Base-by-base conservation (phyloP, 2,329 filamentous ascomycete species). In the Aulographum hederae region DNA sequence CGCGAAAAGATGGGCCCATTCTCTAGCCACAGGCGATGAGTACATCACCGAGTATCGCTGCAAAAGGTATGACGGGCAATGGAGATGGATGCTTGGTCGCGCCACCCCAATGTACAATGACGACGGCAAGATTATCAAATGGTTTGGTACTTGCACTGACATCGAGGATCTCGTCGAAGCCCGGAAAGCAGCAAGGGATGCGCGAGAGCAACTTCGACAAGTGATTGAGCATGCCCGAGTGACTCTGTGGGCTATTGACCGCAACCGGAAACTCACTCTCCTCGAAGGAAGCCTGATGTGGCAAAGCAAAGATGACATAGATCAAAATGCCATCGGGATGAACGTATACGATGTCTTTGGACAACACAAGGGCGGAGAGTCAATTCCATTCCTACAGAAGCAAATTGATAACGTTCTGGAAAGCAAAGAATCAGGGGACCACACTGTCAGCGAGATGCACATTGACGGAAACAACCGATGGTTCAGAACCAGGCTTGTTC, bases 141-240 rank as follows among this genome's bases (percentile, higher is more conserved):
- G 78, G 78, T 81, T 79, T 42, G 79, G 77, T 12, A 82, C 77
- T 1, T 82, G 74, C 43, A 84, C 78, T 10, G 78, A 86, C 39
- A 77, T 84, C 13, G 73, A 85, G 44, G 77, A 84, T 38, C 63
- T 72, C 27, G 73, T 84, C 3, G 63, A 78, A 43, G 67, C 74
- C 11, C 72, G 76, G 36, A 61, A 76, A 37, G 64, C 65, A 30
- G 74, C 74, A 12, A 71, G 69, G 37, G 63, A 70, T 35, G 76
- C 67, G 13, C 64, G 72, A n/a, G 68, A 76, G 42, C 76, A 82
- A 45, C 60, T 86, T 0, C 58, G 73, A 6, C 75, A 71, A 37
- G 78, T 85, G 17, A 73, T 85, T 34, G 67, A 74, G 21, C 76
- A 84, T 42, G 74, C 78, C 1, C 69, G 74, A 33, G 77, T 82